phyloP scores from a whole-genome alignment of 179 eudicot genomes.

The Camellia oleifera region DNA sequence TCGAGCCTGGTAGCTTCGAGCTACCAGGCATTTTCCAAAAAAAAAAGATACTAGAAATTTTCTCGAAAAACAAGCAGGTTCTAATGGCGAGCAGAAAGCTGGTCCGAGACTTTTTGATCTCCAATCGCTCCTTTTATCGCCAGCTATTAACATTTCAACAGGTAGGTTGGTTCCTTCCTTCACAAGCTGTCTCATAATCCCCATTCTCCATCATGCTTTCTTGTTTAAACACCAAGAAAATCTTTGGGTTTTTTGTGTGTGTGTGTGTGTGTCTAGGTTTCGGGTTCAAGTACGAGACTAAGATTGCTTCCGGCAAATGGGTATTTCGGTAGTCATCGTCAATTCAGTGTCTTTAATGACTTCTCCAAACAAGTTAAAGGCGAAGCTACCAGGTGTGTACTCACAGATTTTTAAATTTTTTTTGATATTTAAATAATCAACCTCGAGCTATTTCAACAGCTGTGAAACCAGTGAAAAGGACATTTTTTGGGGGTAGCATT shows the following conservation, averaged over 20 bases:
- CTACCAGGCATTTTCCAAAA: too few relatives aligned
- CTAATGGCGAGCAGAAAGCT: conserved; percentile 69
- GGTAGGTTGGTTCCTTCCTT: conserved; percentile 25
- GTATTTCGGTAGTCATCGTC: conserved; percentile 46
- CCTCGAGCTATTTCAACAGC: background rate
- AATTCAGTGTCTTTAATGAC: conserved; percentile 69
- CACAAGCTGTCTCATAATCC: background rate
- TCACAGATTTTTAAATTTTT: background rate
- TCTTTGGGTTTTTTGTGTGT: too few relatives aligned
- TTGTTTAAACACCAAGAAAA: background rate
- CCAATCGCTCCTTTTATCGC: conserved; percentile 32
- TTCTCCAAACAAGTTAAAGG: conserved; percentile 71
- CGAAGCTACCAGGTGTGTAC: conserved; percentile 57
- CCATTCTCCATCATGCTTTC: background rate
- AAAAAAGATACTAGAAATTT: background rate
- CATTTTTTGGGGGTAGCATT: background rate
- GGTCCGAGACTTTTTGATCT: conserved; percentile 54
- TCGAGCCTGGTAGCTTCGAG: too few relatives aligned
- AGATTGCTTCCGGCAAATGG: conserved; percentile 32
- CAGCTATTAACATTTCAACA: conserved; percentile 32
- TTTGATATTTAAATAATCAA: background rate
- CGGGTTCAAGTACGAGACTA: conserved; percentile 34
- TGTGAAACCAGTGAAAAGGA: background rate
- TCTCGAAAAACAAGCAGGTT: background rate
- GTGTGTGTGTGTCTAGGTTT: conserved; percentile 19